Percentiles rank a stretch among this genome's conserved stretches.
Evolutionary conservation across 2,329 filamentous ascomycete genomes (phyloP).

Genomic region (Nemania serpens): DNA sequence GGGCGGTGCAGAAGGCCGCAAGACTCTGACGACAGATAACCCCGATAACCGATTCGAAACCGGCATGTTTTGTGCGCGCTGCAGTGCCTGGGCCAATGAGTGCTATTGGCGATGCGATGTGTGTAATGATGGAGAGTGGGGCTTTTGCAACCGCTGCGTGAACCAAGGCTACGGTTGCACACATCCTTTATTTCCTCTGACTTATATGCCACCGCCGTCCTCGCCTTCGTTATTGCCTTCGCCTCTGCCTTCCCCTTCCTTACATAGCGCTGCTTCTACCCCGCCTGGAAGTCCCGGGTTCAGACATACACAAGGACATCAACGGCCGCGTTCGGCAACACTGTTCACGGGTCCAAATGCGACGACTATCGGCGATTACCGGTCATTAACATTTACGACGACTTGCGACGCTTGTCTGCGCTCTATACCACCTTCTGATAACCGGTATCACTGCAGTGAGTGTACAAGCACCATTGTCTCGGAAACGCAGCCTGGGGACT

Average conservation of each 20-base stretch:
- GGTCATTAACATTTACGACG: slow-evolving; percentile 72
- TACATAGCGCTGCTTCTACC: slow-evolving; percentile 27
- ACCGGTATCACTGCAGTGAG: slow-evolving; percentile 78
- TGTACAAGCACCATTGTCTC: slow-evolving; percentile 62
- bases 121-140: slow-evolving; percentile 94
- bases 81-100: slow-evolving; percentile 73
- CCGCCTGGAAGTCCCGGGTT: slow-evolving; percentile 43
- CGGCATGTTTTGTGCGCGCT: slow-evolving; percentile 84
- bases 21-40: slow-evolving; percentile 67
- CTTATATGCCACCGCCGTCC: slow-evolving; percentile 56
- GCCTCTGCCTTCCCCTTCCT: slow-evolving; percentile 33
- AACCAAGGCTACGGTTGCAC: slow-evolving; percentile 81
- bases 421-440: slow-evolving; percentile 69
- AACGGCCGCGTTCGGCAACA: slow-evolving; percentile 50
- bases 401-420: slow-evolving; percentile 79
- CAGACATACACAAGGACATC: slow-evolving; percentile 32
- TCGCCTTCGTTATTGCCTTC: slow-evolving; percentile 23
- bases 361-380: slow-evolving; percentile 59
- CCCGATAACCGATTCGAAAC: slow-evolving; percentile 71
- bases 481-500: slow-evolving; percentile 68
- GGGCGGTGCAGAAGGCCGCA: slow-evolving; percentile 59
- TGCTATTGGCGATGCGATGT: slow-evolving; percentile 88
- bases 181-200: slow-evolving; percentile 78
- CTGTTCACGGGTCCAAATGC: slow-evolving; percentile 54
- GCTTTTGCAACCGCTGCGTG: slow-evolving; percentile 87